Conservation (phyloP, 73 alveolate genomes). For the Blepharisma japonicum region DNA sequence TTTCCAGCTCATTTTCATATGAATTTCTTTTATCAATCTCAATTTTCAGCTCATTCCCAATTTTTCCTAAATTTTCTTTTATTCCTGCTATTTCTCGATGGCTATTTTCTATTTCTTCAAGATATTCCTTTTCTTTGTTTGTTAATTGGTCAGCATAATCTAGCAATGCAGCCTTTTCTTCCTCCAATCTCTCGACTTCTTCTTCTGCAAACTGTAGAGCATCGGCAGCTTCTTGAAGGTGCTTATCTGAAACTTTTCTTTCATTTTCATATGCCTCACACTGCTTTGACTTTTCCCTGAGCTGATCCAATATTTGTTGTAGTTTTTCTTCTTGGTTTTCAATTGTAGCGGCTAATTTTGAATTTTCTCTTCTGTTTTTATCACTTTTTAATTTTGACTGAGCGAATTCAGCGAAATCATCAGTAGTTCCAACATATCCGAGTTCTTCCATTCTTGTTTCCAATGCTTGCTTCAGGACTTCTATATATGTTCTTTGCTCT, state of each 20-base stretch:
- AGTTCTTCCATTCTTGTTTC: conserved; percentile 1
- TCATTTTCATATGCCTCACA: background rate
- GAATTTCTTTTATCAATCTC: background rate
- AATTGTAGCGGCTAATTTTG: background rate
- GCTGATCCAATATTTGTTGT: background rate
- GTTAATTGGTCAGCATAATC: conserved; percentile 20
- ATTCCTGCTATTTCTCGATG: background rate
- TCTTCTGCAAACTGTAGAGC: conserved; percentile 23
- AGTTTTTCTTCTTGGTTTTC: background rate
- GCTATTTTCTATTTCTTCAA: background rate
- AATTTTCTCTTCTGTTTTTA: background rate
- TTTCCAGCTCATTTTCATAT: background rate
- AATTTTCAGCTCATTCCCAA: background rate
- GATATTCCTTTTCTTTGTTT: background rate
- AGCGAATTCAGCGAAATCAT: conserved; percentile 1
- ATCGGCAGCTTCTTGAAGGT: conserved; percentile 26
- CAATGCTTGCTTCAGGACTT: conserved; percentile 27
- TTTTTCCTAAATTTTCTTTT: background rate
- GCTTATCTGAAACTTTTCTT: background rate
- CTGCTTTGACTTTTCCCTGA: background rate
- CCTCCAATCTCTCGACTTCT: conserved; percentile 25
- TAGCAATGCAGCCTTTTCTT: conserved; percentile 18
- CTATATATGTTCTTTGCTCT: conserved; percentile 29
- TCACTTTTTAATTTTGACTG: background rate
- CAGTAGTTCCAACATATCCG: conserved; percentile 8